Evolutionary conservation across 2,329 filamentous ascomycete genomes (phyloP), one percentile per base, ranked within the genome.

Genomic region (Samsoniella hepiali): DNA sequence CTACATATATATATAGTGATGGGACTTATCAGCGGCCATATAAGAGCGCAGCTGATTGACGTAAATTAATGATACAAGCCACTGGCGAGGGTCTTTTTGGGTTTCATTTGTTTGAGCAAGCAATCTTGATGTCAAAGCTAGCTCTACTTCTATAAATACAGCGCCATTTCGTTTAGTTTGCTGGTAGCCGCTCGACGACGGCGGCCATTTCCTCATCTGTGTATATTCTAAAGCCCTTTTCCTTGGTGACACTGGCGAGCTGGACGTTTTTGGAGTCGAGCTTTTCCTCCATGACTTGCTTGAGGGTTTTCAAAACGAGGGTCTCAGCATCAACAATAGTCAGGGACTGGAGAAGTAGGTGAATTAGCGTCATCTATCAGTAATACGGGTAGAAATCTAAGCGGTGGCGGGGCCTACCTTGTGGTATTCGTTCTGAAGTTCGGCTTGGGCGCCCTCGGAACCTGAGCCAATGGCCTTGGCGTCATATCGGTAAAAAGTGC

Each of bases 271-370:
- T 99, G 68, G 93, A 86, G 76, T 99, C 95, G 65, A 99, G 84
- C 83, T 99, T 99, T 87, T 99, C 95, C 81, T 99, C 95, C 95
- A 99, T 99, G 70, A 99, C 95, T 81, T 99, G 95, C 85, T 98
- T 99, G 76, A 99, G 79, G 44, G 95, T 99, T 87, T 98, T 98
- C 73, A 99, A 83, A 58, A 97, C 93, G 68, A 99, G 81, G 3
- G 93, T 95, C 81, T 99, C 95, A 64, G 95, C 95, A 75, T 99
- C 95, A 63, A 85, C 82, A 67, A 99, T 88, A 49, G 93, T 97
- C 67, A 99, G 84, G 64, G 94, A 98, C 86, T 90, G 67, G 38
- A 29, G 17, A 54, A 66, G 69, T 32, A 67, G 61, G 22, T 22
- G 22, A 22, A 9, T 44, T 51, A 51, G 5, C 27, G 50, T n/a